Evolutionary conservation across 768 basidiomycete species (phyloP).

Genomic region (Boletus insuetus): DNA sequence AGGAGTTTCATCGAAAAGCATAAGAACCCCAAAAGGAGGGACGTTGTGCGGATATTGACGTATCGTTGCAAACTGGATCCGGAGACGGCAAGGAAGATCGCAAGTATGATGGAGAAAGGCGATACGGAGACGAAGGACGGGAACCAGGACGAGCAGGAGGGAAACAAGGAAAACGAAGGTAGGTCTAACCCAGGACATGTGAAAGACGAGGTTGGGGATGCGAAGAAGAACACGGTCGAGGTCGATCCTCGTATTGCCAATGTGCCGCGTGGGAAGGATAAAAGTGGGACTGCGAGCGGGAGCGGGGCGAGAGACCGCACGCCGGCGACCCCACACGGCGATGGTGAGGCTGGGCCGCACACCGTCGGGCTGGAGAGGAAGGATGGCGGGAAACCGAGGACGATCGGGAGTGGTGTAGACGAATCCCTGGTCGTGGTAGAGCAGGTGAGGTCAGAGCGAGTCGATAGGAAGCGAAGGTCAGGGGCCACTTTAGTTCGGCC

Average conservation of each 20-base stretch:
- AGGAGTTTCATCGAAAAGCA: conserved; percentile 14
- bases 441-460: not conserved
- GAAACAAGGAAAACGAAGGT: not conserved
- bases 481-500: not conserved
- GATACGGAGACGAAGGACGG: conserved; percentile 1
- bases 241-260: too few species aligned
- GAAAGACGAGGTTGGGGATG: not conserved
- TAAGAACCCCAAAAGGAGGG: conserved; percentile 14
- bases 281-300: not conserved
- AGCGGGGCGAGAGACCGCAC: not conserved
- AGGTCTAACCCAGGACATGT: not conserved
- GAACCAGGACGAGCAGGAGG: not conserved
- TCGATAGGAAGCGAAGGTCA: not conserved
- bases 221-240: not conserved
- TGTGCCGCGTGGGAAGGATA: not conserved
- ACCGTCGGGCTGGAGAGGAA: not conserved
- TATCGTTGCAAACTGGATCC: conserved; percentile 27
- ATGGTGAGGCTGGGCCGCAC: not conserved
- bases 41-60: conserved; percentile 18
- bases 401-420: not conserved
- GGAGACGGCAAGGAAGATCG: conserved; percentile 25
- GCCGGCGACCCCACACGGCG: not conserved
- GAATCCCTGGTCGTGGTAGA: not conserved
- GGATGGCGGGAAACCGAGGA: not conserved
- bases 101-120: conserved; percentile 17